These are phyloP conservation scores for Phytophthora uliginosa DNA, from an alignment of 352 stramenopile species.

Conservation along the genomic window DNA sequence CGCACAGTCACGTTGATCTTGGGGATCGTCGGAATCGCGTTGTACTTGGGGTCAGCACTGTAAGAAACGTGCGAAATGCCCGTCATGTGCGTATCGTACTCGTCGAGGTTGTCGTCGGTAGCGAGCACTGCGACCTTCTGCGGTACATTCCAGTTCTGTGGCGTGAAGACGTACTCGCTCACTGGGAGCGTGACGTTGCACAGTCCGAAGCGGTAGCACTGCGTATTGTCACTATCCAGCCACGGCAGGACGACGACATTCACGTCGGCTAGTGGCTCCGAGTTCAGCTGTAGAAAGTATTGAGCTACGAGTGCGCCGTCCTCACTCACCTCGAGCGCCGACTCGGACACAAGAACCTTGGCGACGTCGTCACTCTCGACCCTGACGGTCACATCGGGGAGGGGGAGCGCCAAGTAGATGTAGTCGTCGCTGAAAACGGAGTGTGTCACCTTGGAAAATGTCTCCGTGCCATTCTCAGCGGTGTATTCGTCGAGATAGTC, in stretches of 20 bases:
- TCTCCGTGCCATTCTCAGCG: constrained; percentile 50
- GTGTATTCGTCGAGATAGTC: constrained; percentile 73
- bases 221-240: constrained; percentile 63
- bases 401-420: constrained; percentile 57
- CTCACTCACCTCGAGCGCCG: constrained; percentile 63
- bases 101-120: constrained; percentile 76
- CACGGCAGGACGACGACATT: constrained; percentile 74
- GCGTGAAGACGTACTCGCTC: constrained; percentile 68
- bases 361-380: constrained; percentile 75
- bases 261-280: constrained; percentile 69
- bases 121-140: constrained; percentile 64
- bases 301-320: constrained; percentile 48
- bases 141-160: constrained; percentile 68
- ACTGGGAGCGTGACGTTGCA: constrained; percentile 78
- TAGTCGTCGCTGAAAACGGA: constrained; percentile 73
- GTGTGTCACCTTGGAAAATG: constrained; percentile 72
- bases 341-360: constrained; percentile 69
- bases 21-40: constrained; percentile 58
- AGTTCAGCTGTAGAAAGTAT: constrained; percentile 68
- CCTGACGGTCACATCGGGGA: constrained; percentile 51
- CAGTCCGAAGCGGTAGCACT: constrained; percentile 78
- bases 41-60: constrained; percentile 77
- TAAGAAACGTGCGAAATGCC: constrained; percentile 80
- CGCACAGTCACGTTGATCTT: constrained; percentile 69
- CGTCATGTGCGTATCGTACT: constrained; percentile 69